Percentiles rank a stretch among this genome's conserved stretches.
Evolutionary conservation across 306 rosid species (phyloP).

Genomic region (Rosa multiflora): DNA sequence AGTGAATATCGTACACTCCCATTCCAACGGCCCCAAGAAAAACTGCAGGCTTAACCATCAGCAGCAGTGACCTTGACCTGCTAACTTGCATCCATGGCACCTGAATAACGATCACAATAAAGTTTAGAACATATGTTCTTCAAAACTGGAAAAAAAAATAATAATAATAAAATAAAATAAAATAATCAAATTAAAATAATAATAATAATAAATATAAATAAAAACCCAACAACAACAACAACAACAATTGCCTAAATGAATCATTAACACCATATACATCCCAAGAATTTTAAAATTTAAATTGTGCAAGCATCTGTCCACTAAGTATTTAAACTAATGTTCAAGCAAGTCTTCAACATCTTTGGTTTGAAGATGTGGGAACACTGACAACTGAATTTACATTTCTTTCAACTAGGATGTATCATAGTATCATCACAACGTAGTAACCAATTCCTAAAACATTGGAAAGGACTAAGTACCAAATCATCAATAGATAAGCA

Average conservation of each 20-base stretch:
- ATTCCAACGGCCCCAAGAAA: conserved; percentile 87
- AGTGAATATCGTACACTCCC: conserved; percentile 61
- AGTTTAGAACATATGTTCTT: conserved; percentile 23
- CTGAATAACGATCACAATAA: conserved; percentile 43
- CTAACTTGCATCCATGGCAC: conserved; percentile 98
- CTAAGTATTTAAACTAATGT: not conserved
- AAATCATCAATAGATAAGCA: not conserved
- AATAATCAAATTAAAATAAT: not conserved
- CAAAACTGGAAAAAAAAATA: not conserved
- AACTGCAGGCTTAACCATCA: conserved; percentile 75
- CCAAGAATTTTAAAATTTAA: not conserved
- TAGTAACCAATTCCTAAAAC: not conserved
- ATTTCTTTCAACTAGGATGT: not conserved
- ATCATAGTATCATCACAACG: not conserved
- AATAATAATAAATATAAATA: too few species aligned
- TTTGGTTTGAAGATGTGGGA: not conserved
- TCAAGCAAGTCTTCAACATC: not conserved
- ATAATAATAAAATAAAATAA: not conserved
- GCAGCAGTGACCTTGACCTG: conserved; percentile 72
- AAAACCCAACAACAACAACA: not conserved
- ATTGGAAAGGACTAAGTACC: not conserved
- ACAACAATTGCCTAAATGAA: not conserved
- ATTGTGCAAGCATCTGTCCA: not conserved
- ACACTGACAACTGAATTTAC: not conserved
- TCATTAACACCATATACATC: not conserved